Base-by-base conservation (phyloP, 202 grass and related monocot genomes). In the Panicum hallii region DNA sequence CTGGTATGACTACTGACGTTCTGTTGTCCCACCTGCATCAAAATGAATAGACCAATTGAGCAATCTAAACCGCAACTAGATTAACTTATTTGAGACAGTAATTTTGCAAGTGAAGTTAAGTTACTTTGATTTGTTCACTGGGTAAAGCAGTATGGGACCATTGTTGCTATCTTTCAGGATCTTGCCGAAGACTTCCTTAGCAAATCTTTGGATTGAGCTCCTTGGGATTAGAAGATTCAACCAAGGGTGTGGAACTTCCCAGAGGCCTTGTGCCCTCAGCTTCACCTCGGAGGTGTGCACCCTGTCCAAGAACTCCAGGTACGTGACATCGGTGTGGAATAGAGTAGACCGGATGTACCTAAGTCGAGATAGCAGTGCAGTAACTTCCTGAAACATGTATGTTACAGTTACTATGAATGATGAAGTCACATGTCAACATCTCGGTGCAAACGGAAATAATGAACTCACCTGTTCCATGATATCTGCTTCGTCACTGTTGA, bases 191-290 rank as follows among this genome's bases (percentile, higher is more conserved):
- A 99, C 88, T 49, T 92, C 87, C 23, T 15, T 75, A 3, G 91
- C 91, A 32, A 99, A 99, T 60, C 61, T 91, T 54, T 87, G 86
- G 76, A 99, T 93, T 47, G 80, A 81, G 63, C 88, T 94, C 70
- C 80, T 92, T 41, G 97, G 97, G n/a, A 99, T 83, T 19, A 99
- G 83, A 71, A 99, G 93, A 77, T 99, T 99, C 17, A 99, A 73
- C 97, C 97, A 99, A 26, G 97, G 97, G 84, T 99, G 97, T 70
- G 97, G 97, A 26, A 99, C 81, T 50, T 99, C 97, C 97, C 97
- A 99, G 52, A 94, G 84, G 63, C 97, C 97, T 84, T 92, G 84
- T 53, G 93, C 88, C 84, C 90, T 89, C 79, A 99, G 82, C 73
- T 96, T 88, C 62, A 90, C 17, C 73, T 99, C 97, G 14, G 91